Base-by-base conservation (phyloP, 2,329 filamentous ascomycete species). In the Fusarium sp. region DNA sequence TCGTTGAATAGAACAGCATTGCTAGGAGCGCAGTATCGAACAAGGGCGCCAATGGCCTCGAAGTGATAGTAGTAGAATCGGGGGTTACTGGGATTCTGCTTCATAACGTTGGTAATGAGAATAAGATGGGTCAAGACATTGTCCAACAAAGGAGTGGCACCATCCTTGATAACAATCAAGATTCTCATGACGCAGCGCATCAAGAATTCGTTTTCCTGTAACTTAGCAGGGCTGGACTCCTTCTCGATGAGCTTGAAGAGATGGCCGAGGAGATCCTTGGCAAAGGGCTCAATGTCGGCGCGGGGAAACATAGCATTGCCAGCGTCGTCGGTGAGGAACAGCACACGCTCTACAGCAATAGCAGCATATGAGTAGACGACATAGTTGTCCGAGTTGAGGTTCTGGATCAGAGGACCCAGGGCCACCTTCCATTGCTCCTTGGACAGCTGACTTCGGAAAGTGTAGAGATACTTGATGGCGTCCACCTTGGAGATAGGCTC, bases 161-260 rank as follows among this genome's bases (percentile, higher is more conserved):
- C 92, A 49, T 97, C 94, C 77, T 91, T 93, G 79, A 98, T 92
- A 69, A 98, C 94, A 70, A 99, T 94, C 65, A 99, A 85, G 14
- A 99, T 95, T 74, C 96, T 89, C 96, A 99, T 99, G 59, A 98
- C 93, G 76, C 96, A 99, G 75, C 94, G 93, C 94, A 99, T 98
- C 76, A 99, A 80, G 79, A 98, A 99, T 78, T 99, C 96, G 77
- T 99, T 99, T 81, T 99, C 96, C 77, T 99, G 96, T 66, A 99
- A 90, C 84, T 98, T 99, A 70, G 95, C 89, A 2, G 97, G 91
- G 13, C 92, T 91, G 6, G 86, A 85, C 74, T 97, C 91, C 77
- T 92, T 93, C 77, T 97, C 92, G 70, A 99, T 93, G 54, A 99
- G 86, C 69, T 91, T 90, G 85, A 99, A 98, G 14, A 99, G 85